Conservation (phyloP, 495 filamentous ascomycete species). For the Penicillium canescens region DNA sequence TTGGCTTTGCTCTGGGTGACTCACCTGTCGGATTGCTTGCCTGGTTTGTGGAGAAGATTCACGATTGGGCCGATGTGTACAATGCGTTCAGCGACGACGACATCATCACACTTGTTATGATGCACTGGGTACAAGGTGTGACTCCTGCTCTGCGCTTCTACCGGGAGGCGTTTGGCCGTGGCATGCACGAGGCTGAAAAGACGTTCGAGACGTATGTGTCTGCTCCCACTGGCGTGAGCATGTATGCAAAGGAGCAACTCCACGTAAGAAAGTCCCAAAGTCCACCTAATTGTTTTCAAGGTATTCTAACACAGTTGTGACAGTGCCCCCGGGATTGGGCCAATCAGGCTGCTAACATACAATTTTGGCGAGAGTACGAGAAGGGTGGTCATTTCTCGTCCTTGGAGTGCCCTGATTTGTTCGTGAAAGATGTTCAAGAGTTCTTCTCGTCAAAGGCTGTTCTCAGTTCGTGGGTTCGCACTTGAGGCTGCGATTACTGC, state of each 20-base stretch:
- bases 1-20: conserved; percentile 24
- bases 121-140: conserved; percentile 30
- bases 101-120: conserved; percentile 28
- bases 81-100: conserved; percentile 24
- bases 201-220: conserved; percentile 14
- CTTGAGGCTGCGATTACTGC: not conserved
- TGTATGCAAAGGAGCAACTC: conserved; percentile 20
- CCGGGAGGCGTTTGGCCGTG: conserved; percentile 20
- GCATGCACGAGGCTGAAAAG: conserved; percentile 7
- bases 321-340: conserved; percentile 25
- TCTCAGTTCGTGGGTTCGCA: conserved; percentile 3
- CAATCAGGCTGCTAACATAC: conserved; percentile 13
- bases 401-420: conserved; percentile 33
- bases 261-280: conserved; percentile 9
- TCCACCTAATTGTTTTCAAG: no score
- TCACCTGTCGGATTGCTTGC: conserved; percentile 27
- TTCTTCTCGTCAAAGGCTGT: conserved; percentile 15
- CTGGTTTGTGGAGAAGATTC: conserved; percentile 29
- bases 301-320: not conserved
- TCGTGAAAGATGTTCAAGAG: conserved; percentile 33
- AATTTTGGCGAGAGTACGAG: conserved; percentile 33
- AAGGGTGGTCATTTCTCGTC: conserved; percentile 42
- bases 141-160: conserved; percentile 28
- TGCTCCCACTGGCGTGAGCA: conserved; percentile 21
- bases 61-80: conserved; percentile 21